Evolutionary conservation across 805 yeast genomes (phyloP), one percentile per base, ranked within the genome.

Genomic region (Candida piceae): DNA sequence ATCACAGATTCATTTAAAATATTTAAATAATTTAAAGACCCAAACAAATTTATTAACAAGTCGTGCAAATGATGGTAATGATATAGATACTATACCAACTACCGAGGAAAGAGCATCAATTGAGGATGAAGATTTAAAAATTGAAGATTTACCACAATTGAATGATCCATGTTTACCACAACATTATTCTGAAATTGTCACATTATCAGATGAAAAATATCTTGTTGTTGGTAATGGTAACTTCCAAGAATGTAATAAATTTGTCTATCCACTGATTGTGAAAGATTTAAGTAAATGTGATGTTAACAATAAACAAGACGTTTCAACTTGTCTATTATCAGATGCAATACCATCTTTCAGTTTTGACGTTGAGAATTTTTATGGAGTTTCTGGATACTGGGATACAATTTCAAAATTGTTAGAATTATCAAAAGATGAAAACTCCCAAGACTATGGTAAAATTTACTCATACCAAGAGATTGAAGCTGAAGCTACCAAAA

Each of bases 321-420:
- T 59, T 3, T 60, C 69, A 1, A 63, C 76, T 3, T 78, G 84
- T 54, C 54, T 78, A 10, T 52, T 77, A 29, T 65, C 67, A 32
- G 78, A 76, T 44, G 53, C 67, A 16, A 63, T 74, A 20, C 85
- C 84, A 0, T 61, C 72, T 7, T 72, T 78, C 57, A 78, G 73
- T 45, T 76, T 78, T 48, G 72, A 72, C 32, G 60, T 71, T 23
- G 70, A 74, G 44, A 72, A 70, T 39, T 79, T 80, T 39, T 62
- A 76, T 28, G 86, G 84, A 0, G 80, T 80, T 7, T 76, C 82
- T 41, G 84, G 83, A 4, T 78, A 78, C 51, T 78, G 82, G 78
- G 78, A 78, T 47, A 72, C 79, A 4, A 62, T 78, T 27, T 67
- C 69, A n/a, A 63, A 66, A 33, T 57, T 76, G 26, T 50, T 74